Conservation (phyloP, 1,139 yeast genomes). For the Ashbya aceris region DNA sequence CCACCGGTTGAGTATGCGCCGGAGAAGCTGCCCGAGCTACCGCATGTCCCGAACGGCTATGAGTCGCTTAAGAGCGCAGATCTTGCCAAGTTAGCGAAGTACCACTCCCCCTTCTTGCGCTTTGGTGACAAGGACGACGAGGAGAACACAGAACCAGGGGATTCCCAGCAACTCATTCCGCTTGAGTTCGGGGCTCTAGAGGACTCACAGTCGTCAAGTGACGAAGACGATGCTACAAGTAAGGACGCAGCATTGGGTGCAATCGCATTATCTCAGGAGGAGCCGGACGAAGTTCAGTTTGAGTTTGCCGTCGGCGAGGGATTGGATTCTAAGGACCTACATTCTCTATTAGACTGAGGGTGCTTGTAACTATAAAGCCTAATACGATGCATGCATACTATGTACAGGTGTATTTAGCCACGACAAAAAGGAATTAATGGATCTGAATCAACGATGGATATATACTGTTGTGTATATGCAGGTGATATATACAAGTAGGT, state of each 20-base stretch:
- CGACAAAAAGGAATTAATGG: neutral
- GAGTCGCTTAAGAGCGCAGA: conserved; percentile 16
- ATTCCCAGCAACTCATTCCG: conserved; percentile 5
- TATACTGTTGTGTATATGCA: no score
- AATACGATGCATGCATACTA: neutral
- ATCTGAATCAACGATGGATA: no score
- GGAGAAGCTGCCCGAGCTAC: conserved; percentile 13
- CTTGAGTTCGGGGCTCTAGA: conserved; percentile 4
- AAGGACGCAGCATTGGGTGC: neutral
- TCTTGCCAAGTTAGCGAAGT: conserved; percentile 18
- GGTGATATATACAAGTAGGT: no score
- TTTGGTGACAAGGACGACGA: conserved; percentile 7
- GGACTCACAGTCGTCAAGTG: neutral
- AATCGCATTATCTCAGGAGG: neutral
- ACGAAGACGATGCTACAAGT: neutral
- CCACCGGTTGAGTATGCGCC: conserved; percentile 23
- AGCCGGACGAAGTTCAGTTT: neutral
- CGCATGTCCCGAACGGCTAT: conserved; percentile 24
- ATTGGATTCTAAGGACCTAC: conserved; percentile 12
- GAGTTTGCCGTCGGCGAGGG: conserved; percentile 12
- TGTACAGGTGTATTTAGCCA: conserved; percentile 1
- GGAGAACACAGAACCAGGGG: conserved; percentile 5
- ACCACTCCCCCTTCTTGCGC: conserved; percentile 13
- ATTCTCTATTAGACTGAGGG: conserved; percentile 12
- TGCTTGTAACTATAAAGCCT: neutral